These are phyloP conservation scores for Penicillium salamii DNA, from an alignment of 495 filamentous ascomycete species.

Conservation along the genomic window DNA sequence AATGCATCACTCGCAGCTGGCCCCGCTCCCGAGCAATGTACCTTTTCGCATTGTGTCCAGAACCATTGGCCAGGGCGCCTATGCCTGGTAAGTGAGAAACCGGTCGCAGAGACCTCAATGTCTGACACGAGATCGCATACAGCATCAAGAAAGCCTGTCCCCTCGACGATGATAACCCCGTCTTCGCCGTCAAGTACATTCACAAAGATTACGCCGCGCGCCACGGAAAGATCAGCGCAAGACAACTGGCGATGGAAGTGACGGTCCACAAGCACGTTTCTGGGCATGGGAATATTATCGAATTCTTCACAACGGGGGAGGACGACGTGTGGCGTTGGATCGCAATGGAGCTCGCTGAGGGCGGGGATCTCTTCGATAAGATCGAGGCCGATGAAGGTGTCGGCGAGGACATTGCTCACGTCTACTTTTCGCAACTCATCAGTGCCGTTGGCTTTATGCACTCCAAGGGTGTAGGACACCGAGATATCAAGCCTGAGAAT, in stretches of 20 bases:
- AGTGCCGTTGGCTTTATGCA: conserved; percentile 93
- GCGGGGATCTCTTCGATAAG: conserved; percentile 98
- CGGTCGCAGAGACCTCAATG: background rate
- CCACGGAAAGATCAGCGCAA: conserved; percentile 81
- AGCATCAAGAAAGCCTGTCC: conserved; percentile 95
- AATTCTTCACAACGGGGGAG: conserved; percentile 83
- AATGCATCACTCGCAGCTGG: conserved; percentile 78
- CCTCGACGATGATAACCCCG: conserved; percentile 59
- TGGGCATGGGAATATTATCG: conserved; percentile 88
- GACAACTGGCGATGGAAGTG: conserved; percentile 86
- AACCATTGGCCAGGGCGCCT: conserved; percentile 93
- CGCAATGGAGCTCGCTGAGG: conserved; percentile 94
- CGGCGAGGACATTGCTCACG: conserved; percentile 85
- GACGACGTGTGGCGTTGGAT: conserved; percentile 95
- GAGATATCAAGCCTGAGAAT: conserved; percentile 91
- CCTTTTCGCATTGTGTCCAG: conserved; percentile 94
- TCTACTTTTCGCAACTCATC: conserved; percentile 93
- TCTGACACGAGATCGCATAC: conserved; percentile 6
- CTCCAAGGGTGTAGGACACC: conserved; percentile 82
- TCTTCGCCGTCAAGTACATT: conserved; percentile 98
- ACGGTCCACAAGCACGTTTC: conserved; percentile 83
- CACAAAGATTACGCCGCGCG: conserved; percentile 91
- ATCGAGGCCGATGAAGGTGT: conserved; percentile 96
- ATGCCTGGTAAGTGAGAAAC: conserved; percentile 74
- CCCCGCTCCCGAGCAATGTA: conserved; percentile 78